Percentiles rank a stretch among this genome's conserved stretches.
Conservation (phyloP, 2,329 filamentous ascomycete genomes). For the Epichloe scottii region DNA sequence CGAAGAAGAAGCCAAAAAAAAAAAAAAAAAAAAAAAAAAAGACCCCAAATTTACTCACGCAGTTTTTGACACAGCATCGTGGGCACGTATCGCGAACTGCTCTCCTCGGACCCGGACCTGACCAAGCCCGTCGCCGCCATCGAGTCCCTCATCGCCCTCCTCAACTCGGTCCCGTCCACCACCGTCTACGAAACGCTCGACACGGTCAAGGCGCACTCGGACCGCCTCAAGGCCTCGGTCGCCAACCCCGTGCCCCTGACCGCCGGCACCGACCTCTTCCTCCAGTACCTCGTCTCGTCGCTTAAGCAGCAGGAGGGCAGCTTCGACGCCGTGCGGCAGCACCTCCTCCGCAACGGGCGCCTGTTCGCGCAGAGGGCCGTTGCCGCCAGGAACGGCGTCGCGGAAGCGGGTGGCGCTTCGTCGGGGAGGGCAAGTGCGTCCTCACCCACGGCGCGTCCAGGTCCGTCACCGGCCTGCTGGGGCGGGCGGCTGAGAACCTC, state of each 20-base stretch:
- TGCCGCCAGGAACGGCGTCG: slow-evolving; percentile 72
- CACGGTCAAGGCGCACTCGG: slow-evolving; percentile 65
- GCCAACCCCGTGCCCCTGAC: slow-evolving; percentile 84
- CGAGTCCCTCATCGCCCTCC: slow-evolving; percentile 76
- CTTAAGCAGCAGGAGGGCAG: slow-evolving; percentile 41
- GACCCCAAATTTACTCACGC: slow-evolving; percentile 3
- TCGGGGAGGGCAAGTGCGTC: slow-evolving; percentile 68
- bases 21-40: background rate
- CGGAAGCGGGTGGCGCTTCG: slow-evolving; percentile 61
- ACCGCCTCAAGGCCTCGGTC: slow-evolving; percentile 63
- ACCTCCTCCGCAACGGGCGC: slow-evolving; percentile 74
- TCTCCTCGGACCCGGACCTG: slow-evolving; percentile 61
- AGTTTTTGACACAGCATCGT: slow-evolving; percentile 33
- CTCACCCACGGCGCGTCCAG: slow-evolving; percentile 82
- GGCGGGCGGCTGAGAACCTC: slow-evolving; percentile 49
- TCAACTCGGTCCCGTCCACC: slow-evolving; percentile 64
- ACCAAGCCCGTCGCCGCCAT: slow-evolving; percentile 95
- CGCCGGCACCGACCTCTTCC: slow-evolving; percentile 90
- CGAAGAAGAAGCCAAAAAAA: no score
- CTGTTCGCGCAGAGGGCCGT: slow-evolving; percentile 82
- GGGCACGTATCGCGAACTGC: slow-evolving; percentile 39
- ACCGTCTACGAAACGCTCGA: slow-evolving; percentile 93
- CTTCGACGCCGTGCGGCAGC: slow-evolving; percentile 72
- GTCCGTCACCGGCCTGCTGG: slow-evolving; percentile 67
- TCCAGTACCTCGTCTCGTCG: slow-evolving; percentile 77